Conservation (phyloP, 1,284 basidiomycete genomes). For the Ceratobasidium theobromae region DNA sequence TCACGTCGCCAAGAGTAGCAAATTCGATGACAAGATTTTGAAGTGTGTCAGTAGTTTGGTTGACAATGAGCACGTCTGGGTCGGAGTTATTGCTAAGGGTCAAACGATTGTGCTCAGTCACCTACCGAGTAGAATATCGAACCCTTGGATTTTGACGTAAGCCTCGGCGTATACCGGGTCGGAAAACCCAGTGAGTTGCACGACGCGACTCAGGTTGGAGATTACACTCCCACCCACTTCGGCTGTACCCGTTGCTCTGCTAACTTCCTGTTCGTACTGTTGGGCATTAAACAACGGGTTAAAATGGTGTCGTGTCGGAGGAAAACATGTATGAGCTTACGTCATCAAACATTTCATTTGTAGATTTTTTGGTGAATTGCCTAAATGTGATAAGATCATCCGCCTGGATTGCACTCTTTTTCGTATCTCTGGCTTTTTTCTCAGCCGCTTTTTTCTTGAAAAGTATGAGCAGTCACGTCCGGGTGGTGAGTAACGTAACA, state of each 20-base stretch:
- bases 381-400: constrained; percentile 93
- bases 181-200: constrained; percentile 97
- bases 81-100: background rate
- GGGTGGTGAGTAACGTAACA: background rate
- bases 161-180: constrained; percentile 99
- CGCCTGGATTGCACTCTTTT: constrained; percentile 78
- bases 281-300: background rate
- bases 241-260: constrained; percentile 82
- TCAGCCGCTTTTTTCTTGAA: constrained; percentile 76
- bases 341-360: constrained; percentile 74
- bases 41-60: constrained; percentile 92
- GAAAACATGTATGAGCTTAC: constrained; percentile 50
- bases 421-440: constrained; percentile 81
- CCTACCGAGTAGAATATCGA: constrained; percentile 91
- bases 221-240: constrained; percentile 94
- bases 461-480: background rate
- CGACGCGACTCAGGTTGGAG: constrained; percentile 92
- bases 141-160: constrained; percentile 97
- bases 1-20: constrained; percentile 95
- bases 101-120: constrained; percentile 35
- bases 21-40: constrained; percentile 98
- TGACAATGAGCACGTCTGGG: constrained; percentile 91
- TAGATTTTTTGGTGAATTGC: constrained; percentile 90
- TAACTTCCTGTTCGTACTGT: constrained; percentile 87
- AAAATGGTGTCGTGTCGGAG: background rate